These are phyloP conservation scores for Cymbidium sinense DNA, from an alignment of 106 monocot genomes.

Conservation along the genomic window DNA sequence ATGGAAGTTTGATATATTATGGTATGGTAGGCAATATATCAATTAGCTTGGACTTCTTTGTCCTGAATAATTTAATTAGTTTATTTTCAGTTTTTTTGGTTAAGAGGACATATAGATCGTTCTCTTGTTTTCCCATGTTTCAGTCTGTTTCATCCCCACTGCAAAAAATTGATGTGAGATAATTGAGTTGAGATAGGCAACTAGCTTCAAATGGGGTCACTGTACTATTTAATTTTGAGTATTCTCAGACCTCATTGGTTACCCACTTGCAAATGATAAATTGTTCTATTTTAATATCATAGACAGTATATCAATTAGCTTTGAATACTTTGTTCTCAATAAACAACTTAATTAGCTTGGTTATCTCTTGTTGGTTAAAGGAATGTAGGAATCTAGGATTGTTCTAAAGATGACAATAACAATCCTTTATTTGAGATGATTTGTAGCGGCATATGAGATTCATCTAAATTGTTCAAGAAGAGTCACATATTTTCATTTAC, in stretches of 20 bases:
- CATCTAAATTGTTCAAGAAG: background rate
- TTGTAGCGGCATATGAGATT: background rate
- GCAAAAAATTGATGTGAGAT: background rate
- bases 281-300: background rate
- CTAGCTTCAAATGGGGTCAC: too few relatives aligned
- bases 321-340: background rate
- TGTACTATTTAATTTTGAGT: background rate
- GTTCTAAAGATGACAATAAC: too few relatives aligned
- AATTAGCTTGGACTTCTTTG: background rate
- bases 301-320: background rate
- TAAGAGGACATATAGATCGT: background rate
- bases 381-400: too few relatives aligned
- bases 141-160: background rate
- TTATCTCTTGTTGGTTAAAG: too few relatives aligned
- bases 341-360: background rate
- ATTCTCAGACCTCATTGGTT: background rate
- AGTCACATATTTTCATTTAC: background rate
- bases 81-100: too few relatives aligned
- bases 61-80: background rate
- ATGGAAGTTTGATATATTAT: background rate
- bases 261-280: background rate
- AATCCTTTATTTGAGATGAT: background rate
- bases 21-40: background rate
- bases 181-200: background rate
- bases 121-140: background rate